Evolutionary conservation across 2,329 filamentous ascomycete species (phyloP), one percentile per base, ranked within the genome.

Genomic region (Neoarthrinium moseri): DNA sequence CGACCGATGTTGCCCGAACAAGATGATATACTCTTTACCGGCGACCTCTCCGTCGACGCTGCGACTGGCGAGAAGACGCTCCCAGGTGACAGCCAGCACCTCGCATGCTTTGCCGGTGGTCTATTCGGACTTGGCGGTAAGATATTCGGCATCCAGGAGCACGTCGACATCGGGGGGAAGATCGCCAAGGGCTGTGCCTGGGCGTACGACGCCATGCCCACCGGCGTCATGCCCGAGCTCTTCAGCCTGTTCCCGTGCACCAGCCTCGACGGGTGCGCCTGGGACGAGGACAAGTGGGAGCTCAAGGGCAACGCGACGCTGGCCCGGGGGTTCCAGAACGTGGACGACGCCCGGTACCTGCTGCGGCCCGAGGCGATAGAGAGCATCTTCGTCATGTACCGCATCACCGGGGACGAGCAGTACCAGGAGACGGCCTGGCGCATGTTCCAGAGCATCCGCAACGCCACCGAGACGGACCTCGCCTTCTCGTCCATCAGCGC

Each of bases 1-100:
- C 78, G 83, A 2, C 87, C 87, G 0, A 83, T 87, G 74, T 75
- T 80, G 1, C 79, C 80, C 0, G 67, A 74, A 4, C 72, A 77
- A 35, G 70, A 74, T 3, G 79, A 89, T 49, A 81, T 91, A 3
- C 73, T 90, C 2, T 73, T 89, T 13, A 40, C 44, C 4, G 48
- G 48, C 13, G 40, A 45, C n/a, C 18, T 35, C n/a, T 46, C 32
- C 15, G 35, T 50, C 7, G 57, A 56, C 18, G 56, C 57, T 15
- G 50, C 53, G 6, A 51, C 62, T 4, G 50, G 58, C 22, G 50
- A 56, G 1, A 47, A 62, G 20, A 46, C 50, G 13, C 56, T 66
- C 4, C 56, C 57, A 1, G 57, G 68, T 8, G 61, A 71, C 44
- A 56, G 56, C 10, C 66, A 73, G 52, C 72, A 75, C 48, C 64